Evolutionary conservation across 164 flowering plant genomes (phyloP).

Genomic region (Chimonanthus salicifolius): DNA sequence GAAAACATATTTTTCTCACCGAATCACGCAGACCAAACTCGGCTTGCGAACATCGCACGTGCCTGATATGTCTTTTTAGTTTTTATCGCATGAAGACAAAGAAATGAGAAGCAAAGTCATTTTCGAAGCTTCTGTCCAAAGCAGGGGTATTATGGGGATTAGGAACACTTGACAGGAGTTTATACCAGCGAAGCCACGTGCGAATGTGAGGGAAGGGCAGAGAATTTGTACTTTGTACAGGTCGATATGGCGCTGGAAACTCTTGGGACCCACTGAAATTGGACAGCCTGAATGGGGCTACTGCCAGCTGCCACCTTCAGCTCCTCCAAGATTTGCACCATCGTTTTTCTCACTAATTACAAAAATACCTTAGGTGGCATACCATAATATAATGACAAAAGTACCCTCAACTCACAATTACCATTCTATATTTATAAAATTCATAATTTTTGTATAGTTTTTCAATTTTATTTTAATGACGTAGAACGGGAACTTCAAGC

Average conservation of each 20-base stretch:
- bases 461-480: too few species aligned
- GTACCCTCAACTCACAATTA: too few species aligned
- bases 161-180: background rate
- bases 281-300: background rate
- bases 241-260: background rate
- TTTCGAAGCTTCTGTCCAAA: background rate
- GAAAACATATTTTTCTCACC: background rate
- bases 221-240: background rate
- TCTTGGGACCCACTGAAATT: background rate
- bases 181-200: constrained; percentile 39
- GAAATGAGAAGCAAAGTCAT: background rate
- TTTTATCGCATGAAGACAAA: background rate
- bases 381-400: too few species aligned
- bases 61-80: background rate
- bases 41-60: background rate
- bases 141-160: background rate
- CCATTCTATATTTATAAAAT: too few species aligned
- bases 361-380: too few species aligned
- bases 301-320: constrained; percentile 31
- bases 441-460: too few species aligned
- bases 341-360: background rate
- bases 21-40: background rate
- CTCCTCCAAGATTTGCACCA: background rate
- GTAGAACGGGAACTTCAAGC: too few species aligned
- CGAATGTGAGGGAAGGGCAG: background rate